Conservation (phyloP, 2,329 filamentous ascomycete species). For the Hypomyces perniciosus region DNA sequence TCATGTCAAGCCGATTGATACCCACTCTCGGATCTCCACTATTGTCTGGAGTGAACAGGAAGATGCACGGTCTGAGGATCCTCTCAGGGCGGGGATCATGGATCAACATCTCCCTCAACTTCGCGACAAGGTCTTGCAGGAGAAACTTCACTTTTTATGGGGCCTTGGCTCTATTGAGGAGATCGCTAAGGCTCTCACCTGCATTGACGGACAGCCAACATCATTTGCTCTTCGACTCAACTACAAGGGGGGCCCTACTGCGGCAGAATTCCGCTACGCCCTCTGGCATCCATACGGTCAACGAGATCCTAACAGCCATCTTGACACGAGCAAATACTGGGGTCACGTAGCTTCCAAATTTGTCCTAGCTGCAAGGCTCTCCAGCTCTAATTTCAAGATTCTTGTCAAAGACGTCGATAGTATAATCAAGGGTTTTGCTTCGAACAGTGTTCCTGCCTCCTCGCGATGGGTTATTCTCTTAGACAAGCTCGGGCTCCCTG, state of each 20-base stretch:
- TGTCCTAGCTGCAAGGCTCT: neutral
- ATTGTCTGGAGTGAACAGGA: slow-evolving; percentile 1
- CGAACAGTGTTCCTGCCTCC: neutral
- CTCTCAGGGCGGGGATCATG: slow-evolving; percentile 1
- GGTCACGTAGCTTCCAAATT: slow-evolving; percentile 5
- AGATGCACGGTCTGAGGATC: slow-evolving; percentile 1
- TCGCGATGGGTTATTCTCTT: slow-evolving; percentile 5
- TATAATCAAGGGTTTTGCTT: neutral
- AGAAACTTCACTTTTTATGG: slow-evolving; percentile 10
- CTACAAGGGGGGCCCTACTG: neutral
- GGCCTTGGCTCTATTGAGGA: neutral
- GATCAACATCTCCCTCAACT: slow-evolving; percentile 8
- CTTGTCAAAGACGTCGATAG: slow-evolving; percentile 2
- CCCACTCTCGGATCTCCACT: slow-evolving; percentile 2
- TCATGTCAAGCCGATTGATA: slow-evolving; percentile 2
- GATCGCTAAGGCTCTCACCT: neutral
- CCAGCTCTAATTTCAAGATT: neutral
- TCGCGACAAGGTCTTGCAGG: neutral
- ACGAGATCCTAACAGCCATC: neutral
- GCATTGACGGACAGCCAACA: neutral
- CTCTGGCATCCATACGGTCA: slow-evolving; percentile 13
- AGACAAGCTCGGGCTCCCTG: neutral
- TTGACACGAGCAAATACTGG: slow-evolving; percentile 11
- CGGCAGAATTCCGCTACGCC: slow-evolving; percentile 11
- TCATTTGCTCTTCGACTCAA: slow-evolving; percentile 5